Percentiles rank a stretch among this genome's conserved stretches.
Conservation (phyloP, 805 yeast species). For the Saccharomycopsis fodiens region DNA sequence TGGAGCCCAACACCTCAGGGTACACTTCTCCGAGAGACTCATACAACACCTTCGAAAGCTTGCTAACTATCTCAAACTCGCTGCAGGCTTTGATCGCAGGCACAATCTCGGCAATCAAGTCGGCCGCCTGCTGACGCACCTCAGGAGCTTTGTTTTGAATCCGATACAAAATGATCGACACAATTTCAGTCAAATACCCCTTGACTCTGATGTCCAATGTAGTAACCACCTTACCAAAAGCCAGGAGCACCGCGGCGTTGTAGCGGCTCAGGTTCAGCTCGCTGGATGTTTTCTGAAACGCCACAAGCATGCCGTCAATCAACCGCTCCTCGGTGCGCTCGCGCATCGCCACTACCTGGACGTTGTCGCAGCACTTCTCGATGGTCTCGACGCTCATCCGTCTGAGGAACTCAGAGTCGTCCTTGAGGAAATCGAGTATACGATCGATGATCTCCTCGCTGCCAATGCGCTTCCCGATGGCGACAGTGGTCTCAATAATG, state of each 20-base stretch:
- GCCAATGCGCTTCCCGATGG: conserved; percentile 62
- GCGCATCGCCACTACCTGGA: conserved; percentile 55
- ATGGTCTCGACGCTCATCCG: conserved; percentile 71
- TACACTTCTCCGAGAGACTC: conserved; percentile 92
- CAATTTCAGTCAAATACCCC: conserved; percentile 66
- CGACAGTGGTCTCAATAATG: conserved; percentile 67
- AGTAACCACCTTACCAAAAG: conserved; percentile 55
- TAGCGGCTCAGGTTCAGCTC: neutral
- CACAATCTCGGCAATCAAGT: conserved; percentile 58
- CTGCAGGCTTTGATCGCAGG: conserved; percentile 59
- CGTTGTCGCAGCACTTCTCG: conserved; percentile 36
- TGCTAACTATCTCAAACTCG: conserved; percentile 54
- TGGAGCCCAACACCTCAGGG: conserved; percentile 88
- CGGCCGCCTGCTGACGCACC: conserved; percentile 80
- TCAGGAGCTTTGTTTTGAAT: conserved; percentile 63
- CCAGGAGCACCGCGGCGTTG: conserved; percentile 47
- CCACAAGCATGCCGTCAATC: conserved; percentile 72
- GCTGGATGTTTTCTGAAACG: conserved; percentile 70
- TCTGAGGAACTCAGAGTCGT: conserved; percentile 75
- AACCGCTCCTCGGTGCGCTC: conserved; percentile 55
- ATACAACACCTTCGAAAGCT: conserved; percentile 67
- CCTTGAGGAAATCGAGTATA: conserved; percentile 56
- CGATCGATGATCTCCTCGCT: conserved; percentile 50
- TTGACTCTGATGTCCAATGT: conserved; percentile 57
- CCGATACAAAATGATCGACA: conserved; percentile 65